These are phyloP conservation scores for Blastobotrys mokoenaii DNA, from an alignment of 805 yeast species.

Conservation along the genomic window DNA sequence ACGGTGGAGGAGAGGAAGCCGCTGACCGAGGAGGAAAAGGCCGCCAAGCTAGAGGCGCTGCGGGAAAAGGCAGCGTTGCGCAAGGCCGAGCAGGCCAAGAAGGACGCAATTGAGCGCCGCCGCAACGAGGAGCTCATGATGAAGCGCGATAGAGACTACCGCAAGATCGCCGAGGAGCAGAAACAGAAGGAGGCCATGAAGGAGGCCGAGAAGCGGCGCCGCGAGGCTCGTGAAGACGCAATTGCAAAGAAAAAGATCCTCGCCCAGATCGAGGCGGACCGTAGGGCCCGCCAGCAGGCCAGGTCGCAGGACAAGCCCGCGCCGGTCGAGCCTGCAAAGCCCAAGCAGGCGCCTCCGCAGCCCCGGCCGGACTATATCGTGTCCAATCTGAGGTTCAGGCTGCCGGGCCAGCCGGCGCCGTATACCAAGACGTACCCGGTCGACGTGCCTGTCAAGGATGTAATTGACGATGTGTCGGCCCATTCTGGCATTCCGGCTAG, in stretches of 20 bases:
- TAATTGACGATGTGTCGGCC: slow-evolving; percentile 20
- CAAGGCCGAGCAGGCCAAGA: slow-evolving; percentile 25
- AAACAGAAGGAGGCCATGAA: slow-evolving; percentile 25
- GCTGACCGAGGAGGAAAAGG: slow-evolving; percentile 25
- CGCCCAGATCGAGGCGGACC: slow-evolving; percentile 30
- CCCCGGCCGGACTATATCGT: slow-evolving; percentile 17
- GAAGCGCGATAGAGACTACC: slow-evolving; percentile 24
- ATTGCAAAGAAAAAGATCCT: slow-evolving; percentile 25
- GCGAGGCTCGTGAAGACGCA: slow-evolving; percentile 25
- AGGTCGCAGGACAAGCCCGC: slow-evolving; percentile 9
- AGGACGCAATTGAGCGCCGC: slow-evolving; percentile 22
- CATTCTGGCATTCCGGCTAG: slow-evolving; percentile 18
- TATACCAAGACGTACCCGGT: slow-evolving; percentile 22
- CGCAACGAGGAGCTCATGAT: slow-evolving; percentile 24
- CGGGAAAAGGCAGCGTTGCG: slow-evolving; percentile 25
- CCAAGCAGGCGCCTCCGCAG: not conserved
- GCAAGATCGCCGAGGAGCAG: slow-evolving; percentile 23
- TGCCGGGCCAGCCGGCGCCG: slow-evolving; percentile 17
- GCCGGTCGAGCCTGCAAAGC: slow-evolving; percentile 9
- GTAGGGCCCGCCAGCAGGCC: slow-evolving; percentile 20
- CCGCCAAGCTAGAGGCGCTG: slow-evolving; percentile 24
- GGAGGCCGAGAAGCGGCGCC: slow-evolving; percentile 25
- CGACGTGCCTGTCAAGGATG: slow-evolving; percentile 21
- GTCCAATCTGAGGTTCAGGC: slow-evolving; percentile 19
- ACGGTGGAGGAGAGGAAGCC: slow-evolving; percentile 7